Base-by-base conservation (phyloP, 495 filamentous ascomycete genomes). In the Penicillium turbatum region DNA sequence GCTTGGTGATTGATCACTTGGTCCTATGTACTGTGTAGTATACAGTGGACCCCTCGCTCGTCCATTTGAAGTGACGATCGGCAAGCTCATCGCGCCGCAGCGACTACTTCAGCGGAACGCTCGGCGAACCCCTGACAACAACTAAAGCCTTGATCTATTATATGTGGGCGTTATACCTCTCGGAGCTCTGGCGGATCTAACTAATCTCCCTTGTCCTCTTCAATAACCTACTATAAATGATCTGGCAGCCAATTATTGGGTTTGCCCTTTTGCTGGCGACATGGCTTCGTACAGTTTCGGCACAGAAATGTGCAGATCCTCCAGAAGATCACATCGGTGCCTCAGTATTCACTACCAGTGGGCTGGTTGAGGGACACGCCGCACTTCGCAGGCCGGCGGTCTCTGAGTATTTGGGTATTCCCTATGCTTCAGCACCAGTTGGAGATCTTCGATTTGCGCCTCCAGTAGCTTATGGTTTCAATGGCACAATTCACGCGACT, bases 331-430 rank as follows among this genome's bases (percentile, higher is more conserved):
- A 50, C n/a, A 24, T 50, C 8, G 47, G 47, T 31, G 47, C 13
- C 15, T 40, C 47, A 11, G 47, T 50, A 15, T 8, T 12, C 8
- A 50, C 56, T 8, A 64, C 27, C 30, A 80, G 67, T 54, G 78
- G 77, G 13, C 26, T 61, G 6, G 67, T 82, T 39, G 60, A 61
- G 11, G 80, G 80, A 1, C 79, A 82, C 56, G 37, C 66, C n/a
- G 73, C 75, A 1, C 49, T 58, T 30, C 66, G 68, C 35, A 60
- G 56, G 3, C 59, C 66, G 15, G 59, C 61, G 15, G 76, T 80
- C 9, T 59, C 65, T 12, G 77, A 81, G 60, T 82, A 73, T 53
- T 60, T 82, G 27, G 79, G 78, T 15, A 76, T 82, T 47, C 74
- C 69, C 0, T 81, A 71, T 58, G 78, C 74, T 6, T 44, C 68